Conservation (phyloP, 1,139 yeast species). For the Yamadazyma sp. region DNA sequence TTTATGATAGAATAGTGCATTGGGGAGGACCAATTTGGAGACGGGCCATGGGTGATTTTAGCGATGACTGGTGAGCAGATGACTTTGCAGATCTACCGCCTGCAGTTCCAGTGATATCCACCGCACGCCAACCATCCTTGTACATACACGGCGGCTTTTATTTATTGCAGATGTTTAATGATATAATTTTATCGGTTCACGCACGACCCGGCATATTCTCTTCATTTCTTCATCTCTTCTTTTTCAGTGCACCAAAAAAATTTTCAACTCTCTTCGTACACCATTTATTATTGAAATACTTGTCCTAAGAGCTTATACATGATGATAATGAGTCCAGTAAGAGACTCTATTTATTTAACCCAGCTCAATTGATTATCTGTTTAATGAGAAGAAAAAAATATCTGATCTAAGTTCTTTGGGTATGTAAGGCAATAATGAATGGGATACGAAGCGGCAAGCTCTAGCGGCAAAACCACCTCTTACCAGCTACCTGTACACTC, state of each 20-base stretch:
- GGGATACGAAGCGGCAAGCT: neutral
- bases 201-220: too few relatives aligned
- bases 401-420: slow-evolving; percentile 29
- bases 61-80: slow-evolving; percentile 2
- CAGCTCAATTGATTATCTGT: slow-evolving; percentile 57
- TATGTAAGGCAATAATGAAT: slow-evolving; percentile 11
- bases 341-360: slow-evolving; percentile 46
- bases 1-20: slow-evolving; percentile 62
- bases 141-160: neutral
- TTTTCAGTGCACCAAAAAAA: neutral
- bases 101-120: too few relatives aligned
- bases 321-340: slow-evolving; percentile 45
- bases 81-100: too few relatives aligned
- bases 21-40: slow-evolving; percentile 46
- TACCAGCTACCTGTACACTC: too few relatives aligned
- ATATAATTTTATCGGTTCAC: too few relatives aligned
- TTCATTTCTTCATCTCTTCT: too few relatives aligned
- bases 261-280: neutral
- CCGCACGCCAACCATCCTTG: too few relatives aligned
- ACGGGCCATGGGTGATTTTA: slow-evolving; percentile 42
- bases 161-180: too few relatives aligned
- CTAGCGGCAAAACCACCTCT: too few relatives aligned
- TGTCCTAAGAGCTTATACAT: slow-evolving; percentile 19
- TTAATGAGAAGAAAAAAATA: slow-evolving; percentile 46
- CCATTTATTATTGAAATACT: slow-evolving; percentile 8